phyloP scores from a whole-genome alignment of 192 early-diverging fungal genomes.

The Geranomyces variabilis region DNA sequence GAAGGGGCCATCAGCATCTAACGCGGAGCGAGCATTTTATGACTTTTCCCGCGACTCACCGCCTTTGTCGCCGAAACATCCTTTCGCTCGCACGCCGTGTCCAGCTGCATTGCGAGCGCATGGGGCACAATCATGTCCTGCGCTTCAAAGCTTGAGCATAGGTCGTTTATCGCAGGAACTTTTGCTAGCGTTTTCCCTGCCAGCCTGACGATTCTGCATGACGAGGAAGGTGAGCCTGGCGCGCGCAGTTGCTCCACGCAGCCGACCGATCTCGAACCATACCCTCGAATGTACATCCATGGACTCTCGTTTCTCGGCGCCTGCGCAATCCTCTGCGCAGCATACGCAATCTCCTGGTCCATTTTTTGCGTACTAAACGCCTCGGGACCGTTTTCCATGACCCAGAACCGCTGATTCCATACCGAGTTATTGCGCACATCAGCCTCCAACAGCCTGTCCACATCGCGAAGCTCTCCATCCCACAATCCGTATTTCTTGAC shows the following conservation, averaged over 20 bases:
- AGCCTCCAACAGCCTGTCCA: conserved; percentile 69
- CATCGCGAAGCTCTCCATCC: conserved; percentile 76
- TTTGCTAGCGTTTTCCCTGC: conserved; percentile 27
- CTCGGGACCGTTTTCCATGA: conserved; percentile 52
- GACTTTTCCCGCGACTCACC: conserved; percentile 3
- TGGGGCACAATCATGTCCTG: conserved; percentile 12
- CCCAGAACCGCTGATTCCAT: conserved; percentile 97
- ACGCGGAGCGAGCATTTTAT: background rate
- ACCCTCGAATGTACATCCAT: conserved; percentile 90
- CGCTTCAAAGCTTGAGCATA: conserved; percentile 5
- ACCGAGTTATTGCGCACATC: conserved; percentile 98
- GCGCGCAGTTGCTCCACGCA: background rate
- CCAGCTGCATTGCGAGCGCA: conserved; percentile 33
- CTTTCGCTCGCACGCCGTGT: conserved; percentile 15
- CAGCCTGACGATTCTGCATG: conserved; percentile 21
- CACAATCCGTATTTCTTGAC: conserved; percentile 74
- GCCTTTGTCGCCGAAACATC: background rate
- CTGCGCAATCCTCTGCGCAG: conserved; percentile 62
- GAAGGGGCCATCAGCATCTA: background rate
- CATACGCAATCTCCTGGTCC: conserved; percentile 70
- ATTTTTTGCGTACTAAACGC: conserved; percentile 49
- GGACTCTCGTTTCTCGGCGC: conserved; percentile 92
- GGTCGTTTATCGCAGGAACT: conserved; percentile 12
- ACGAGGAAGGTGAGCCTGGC: background rate
- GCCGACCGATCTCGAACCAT: no score